These are phyloP conservation scores for Microsporum audouinii DNA, from an alignment of 2,329 filamentous ascomycete species.

Conservation along the genomic window DNA sequence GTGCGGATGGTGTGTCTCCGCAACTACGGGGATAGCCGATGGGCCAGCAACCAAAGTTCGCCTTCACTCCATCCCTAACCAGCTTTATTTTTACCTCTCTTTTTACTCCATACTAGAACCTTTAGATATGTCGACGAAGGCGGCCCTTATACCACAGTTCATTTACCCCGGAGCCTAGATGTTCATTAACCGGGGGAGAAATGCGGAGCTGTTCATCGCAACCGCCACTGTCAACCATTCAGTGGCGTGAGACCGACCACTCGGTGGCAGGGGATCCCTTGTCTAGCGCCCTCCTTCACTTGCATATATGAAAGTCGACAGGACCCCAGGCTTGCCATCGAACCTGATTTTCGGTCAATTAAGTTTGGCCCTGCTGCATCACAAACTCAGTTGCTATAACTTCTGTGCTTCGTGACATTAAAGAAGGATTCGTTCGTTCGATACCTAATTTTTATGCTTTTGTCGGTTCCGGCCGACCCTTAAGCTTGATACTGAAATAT, in stretches of 20 bases:
- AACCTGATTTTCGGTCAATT: background rate
- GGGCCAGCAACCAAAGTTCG: background rate
- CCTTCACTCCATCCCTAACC: background rate
- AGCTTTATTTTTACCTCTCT: background rate
- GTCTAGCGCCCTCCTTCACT: background rate
- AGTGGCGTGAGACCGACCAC: background rate
- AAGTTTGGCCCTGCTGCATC: background rate
- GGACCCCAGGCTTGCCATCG: background rate
- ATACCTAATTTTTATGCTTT: background rate
- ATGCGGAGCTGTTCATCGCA: background rate
- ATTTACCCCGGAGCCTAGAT: background rate
- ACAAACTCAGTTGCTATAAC: background rate
- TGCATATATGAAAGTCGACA: background rate
- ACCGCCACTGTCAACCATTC: background rate
- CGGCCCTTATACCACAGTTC: background rate
- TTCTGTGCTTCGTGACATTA: background rate
- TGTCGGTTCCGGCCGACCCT: background rate
- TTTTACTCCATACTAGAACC: no score
- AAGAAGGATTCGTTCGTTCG: background rate
- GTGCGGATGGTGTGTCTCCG: background rate
- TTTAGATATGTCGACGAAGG: background rate
- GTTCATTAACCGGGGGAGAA: background rate
- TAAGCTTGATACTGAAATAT: background rate
- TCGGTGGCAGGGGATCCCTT: background rate
- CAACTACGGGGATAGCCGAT: background rate